Evolutionary conservation across 192 early-diverging fungal genomes (phyloP), one percentile per base, ranked within the genome.

Genomic region (Podila epicladia): DNA sequence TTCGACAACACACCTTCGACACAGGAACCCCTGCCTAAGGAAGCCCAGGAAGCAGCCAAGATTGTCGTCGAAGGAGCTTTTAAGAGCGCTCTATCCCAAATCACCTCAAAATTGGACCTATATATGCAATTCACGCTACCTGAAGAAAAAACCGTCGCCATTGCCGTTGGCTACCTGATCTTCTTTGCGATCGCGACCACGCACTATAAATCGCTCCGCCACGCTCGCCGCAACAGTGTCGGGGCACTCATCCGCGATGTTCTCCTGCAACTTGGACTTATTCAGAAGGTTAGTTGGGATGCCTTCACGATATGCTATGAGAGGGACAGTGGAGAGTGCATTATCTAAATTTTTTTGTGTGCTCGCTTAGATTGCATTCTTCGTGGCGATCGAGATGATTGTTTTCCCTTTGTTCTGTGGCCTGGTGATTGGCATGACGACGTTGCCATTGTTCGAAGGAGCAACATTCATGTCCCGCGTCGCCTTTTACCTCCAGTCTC

Each of bases 361-460:
- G 1, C 32, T 12, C 49, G 38, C 41, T 48, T 88, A 92, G 84
- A 86, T 99, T 17, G 80, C 91, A 1, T 92, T 95, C 67, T 97
- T 99, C 77, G 88, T 98, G 31, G 80, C 87, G 4, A 90, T 97
- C 49, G 98, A 99, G 84, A 90, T 99, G 28, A 85, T 91, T 19
- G 65, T 92, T 58, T 98, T 98, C 77, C 98, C 98, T 7, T 83
- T 92, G 4, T 86, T 93, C 53, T 98, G 96, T 72, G 98, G 98
- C 9, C 74, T 95, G 51, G 85, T 97, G 57, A 79, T 99, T 50
- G 95, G 93, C 49, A n/a, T 94, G 7, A 92, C 92, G 67, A 95
- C 95, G 11, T 76, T 94, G 48, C 94, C 95, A 2, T 62, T 97
- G 20, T 91, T 97, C 63, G 84, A 89, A 15, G 85, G 85, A 9